phyloP scores from a whole-genome alignment of 768 basidiomycete genomes.

The Mycena galopus region DNA sequence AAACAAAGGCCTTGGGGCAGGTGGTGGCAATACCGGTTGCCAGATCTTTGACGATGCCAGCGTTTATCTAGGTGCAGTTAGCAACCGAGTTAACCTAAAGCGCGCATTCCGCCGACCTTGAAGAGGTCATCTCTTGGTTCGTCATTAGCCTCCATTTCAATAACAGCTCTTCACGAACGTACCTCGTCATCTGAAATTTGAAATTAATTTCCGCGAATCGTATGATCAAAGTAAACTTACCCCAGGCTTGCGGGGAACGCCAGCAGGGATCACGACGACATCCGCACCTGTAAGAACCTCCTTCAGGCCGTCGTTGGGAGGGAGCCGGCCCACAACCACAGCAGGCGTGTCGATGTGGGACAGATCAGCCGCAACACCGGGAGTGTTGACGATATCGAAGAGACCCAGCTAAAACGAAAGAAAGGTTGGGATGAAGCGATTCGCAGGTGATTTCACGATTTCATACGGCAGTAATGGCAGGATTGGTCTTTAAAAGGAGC shows the following conservation, averaged over 20 bases:
- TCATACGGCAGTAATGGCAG: slow-evolving; percentile 80
- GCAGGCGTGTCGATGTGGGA: slow-evolving; percentile 93
- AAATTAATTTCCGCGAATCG: slow-evolving; percentile 32
- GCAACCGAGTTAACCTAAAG: slow-evolving; percentile 8
- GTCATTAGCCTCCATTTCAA: slow-evolving; percentile 1
- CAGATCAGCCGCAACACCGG: slow-evolving; percentile 95
- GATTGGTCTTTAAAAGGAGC: slow-evolving; percentile 90
- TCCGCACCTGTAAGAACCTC: slow-evolving; percentile 89
- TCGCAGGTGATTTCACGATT: slow-evolving; percentile 1
- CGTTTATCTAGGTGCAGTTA: slow-evolving; percentile 83
- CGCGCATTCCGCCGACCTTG: slow-evolving; percentile 68
- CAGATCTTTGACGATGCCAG: slow-evolving; percentile 94
- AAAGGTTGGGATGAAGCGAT: slow-evolving; percentile 8
- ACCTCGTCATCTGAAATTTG: slow-evolving; percentile 67
- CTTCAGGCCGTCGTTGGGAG: slow-evolving; percentile 84
- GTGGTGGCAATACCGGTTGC: slow-evolving; percentile 88
- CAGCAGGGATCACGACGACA: slow-evolving; percentile 95
- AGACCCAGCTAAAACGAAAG: slow-evolving; percentile 73
- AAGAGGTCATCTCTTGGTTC: slow-evolving; percentile 88
- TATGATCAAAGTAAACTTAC: slow-evolving; percentile 59
- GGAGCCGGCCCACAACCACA: slow-evolving; percentile 85
- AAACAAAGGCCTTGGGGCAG: slow-evolving; percentile 91
- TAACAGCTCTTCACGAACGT: slow-evolving; percentile 35
- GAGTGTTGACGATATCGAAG: slow-evolving; percentile 98
- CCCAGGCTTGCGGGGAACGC: slow-evolving; percentile 95